Percentiles rank a stretch among this genome's conserved stretches.
These are phyloP conservation scores for Herpetospermum pedunculosum DNA, from an alignment of 306 rosid species.

Conservation along the genomic window DNA sequence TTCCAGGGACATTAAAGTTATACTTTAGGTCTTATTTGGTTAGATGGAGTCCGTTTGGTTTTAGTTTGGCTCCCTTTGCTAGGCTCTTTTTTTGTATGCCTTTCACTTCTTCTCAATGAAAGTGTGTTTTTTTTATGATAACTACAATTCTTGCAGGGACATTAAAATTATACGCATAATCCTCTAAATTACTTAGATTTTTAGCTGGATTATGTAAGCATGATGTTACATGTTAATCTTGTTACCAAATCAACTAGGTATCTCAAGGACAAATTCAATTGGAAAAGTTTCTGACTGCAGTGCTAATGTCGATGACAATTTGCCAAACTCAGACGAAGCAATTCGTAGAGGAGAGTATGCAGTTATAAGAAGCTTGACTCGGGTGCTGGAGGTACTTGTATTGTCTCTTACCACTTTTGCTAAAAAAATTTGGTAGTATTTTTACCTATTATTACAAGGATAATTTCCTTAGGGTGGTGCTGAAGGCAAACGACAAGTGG, in stretches of 20 bases:
- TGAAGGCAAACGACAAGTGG: slow-evolving; percentile 94
- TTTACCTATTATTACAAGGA: slow-evolving; percentile 11
- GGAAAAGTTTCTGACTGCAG: slow-evolving; percentile 53
- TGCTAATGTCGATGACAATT: slow-evolving; percentile 39
- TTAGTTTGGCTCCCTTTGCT: neutral
- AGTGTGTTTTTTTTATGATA: neutral
- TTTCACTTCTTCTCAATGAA: neutral
- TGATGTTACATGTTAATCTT: neutral
- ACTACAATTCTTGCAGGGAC: neutral
- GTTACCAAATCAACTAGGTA: slow-evolving; percentile 37
- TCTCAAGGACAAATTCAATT: slow-evolving; percentile 64
- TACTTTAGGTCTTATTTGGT: neutral
- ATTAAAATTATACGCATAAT: neutral
- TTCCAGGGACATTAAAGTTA: neutral
- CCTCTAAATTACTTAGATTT: neutral
- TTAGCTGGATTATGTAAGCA: neutral
- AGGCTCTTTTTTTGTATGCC: neutral
- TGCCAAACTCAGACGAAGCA: slow-evolving; percentile 75
- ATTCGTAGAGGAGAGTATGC: slow-evolving; percentile 84
- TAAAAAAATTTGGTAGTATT: slow-evolving; percentile 2
- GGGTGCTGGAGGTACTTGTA: slow-evolving; percentile 73
- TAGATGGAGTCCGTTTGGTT: neutral
- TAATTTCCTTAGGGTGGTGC: slow-evolving; percentile 64
- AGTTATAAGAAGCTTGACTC: slow-evolving; percentile 80
- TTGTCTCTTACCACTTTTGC: slow-evolving; percentile 9